Base-by-base conservation (phyloP, 345 rosid genomes). In the Linum trigynum region DNA sequence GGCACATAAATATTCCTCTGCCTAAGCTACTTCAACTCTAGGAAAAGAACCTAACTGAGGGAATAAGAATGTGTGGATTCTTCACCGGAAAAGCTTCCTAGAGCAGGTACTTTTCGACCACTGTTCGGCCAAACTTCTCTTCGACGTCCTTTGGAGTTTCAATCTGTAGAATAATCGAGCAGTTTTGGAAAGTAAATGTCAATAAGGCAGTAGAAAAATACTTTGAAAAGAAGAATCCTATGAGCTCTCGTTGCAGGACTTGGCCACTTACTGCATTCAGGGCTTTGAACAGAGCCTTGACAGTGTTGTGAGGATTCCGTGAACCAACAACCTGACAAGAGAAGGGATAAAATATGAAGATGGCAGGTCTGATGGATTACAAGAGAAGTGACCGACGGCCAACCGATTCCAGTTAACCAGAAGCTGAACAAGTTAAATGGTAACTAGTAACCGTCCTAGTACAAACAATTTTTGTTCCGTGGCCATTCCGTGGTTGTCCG, bases 101-200 rank as follows among this genome's bases (percentile, higher is more conserved):
- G 55, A 92, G 79, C 70, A 92, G 77, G 77, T 85, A 82, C 71
- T 86, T 86, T 80, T 92, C 97, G 3, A 92, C 96, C 6, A 92
- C 98, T 0, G 95, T 85, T 68, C 98, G 82, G 51, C 98, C 98
- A 66, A 92, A 83, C 82, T 87, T 92, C 78, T 89, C 97, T 75
- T 92, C 81, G 39, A 90, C 85, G 72, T 92, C 98, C 80, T 87
- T 84, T 16, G 98, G 97, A 15, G 91, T 92, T 81, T 90, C 98
- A 62, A 90, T 81, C 98, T 92, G 82, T 38, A 58, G 72, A 50
- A 55, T 35, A 36, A 55, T 3, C 51, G 10, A 38, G 17, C 3
- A 64, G 2, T 59, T 23, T 10, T 50, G 0, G 8, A 16, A 36
- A 23, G n/a, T 14, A 55, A 36, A 38, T 35, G 63, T 55, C 3